Base-by-base conservation (phyloP, 2,329 filamentous ascomycete genomes). In the Penicillium thymicola region DNA sequence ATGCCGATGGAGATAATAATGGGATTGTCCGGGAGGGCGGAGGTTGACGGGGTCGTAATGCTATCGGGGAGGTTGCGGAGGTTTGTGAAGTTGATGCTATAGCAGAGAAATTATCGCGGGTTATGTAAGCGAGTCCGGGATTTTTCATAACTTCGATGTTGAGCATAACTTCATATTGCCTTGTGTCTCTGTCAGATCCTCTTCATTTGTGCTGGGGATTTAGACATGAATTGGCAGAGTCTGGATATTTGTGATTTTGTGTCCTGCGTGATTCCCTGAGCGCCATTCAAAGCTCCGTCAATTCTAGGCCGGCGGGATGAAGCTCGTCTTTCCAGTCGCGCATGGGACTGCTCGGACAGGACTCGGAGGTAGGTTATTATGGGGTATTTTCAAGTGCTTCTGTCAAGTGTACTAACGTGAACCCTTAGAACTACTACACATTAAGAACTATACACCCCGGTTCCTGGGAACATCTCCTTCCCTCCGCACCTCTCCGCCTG, bases 91-190 rank as follows among this genome's bases (percentile, higher is more conserved):
- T 62, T 63, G 63, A 64, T 59, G 62, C 58, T 65, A 62, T 64
- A 61, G 59, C 56, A 62, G 65, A 72, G 66, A 71, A 72, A 70
- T 69, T 70, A 62, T 65, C 43, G 50, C 48, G 42, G 51, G 51
- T 73, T 74, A 73, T 64, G 65, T 75, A 70, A 74, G 65, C 70
- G 41, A 30, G 10, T 40, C 18, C 56, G 55, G 60, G 61, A 59
- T 58, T 52, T 52, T 55, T 46, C 21, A 36, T 21, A 34, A 34
- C 34, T 51, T 42, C 18, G 14, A n/a, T 16, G 28, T 28, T 30
- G n/a, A 9, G 28, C 41, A 55, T 52, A 42, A 54, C 40, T 53
- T 56, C 43, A 43, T 44, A 23, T 28, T 46, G 13, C 21, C 25
- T 27, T 32, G 25, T 41, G 40, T 40, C 49, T 41, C 21, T 52